Base-by-base conservation (phyloP, 192 early-diverging fungal genomes). In the Pilaira anomala region DNA sequence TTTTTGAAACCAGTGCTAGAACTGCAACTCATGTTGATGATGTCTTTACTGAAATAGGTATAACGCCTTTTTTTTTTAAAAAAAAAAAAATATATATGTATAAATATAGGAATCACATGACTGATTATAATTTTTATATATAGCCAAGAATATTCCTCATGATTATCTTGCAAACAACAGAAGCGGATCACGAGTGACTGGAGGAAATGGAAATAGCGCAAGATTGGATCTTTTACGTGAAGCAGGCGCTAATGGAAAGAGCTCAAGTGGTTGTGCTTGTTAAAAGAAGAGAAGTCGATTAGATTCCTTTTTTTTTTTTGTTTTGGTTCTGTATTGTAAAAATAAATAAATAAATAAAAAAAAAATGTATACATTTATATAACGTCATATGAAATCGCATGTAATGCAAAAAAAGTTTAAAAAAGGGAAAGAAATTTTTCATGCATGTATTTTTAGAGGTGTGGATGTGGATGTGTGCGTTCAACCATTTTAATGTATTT, bases 1-100 rank as follows among this genome's bases (percentile, higher is more conserved):
- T 95, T 75, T 82, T 89, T 60, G 95, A 99, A 79, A 93, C 97
- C 13, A 89, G 87, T 49, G 91, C 97, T 40, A 96, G 95, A 77
- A 87, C 91, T 6, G 94, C 93, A 3, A 84, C 91, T 26, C 88
- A 88, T 54, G 93, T 98, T 8, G 85, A 90, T 44, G 88, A 93
- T 66, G 89, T 95, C 12, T 98, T 98, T 72, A 92, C 89, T 28
- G 91, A 94, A 60, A 94, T 98, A 57, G 69, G 69, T 71, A 65
- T 62, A 13, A 18, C 14, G 16, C 19, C 14, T 46, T 11, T 16
- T 46, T 19, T 46, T 46, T 26, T 30, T 26, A 33, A 33, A 18
- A 33, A 16, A 2, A 3, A 19, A 30, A 3, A 0, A 52, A 12
- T 12, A 52, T 6, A 5, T 52, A 14, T n/a, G n/a, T n/a, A n/a